Evolutionary conservation across 1,139 yeast genomes (phyloP).

Genomic region (Ogataea hybrid): DNA sequence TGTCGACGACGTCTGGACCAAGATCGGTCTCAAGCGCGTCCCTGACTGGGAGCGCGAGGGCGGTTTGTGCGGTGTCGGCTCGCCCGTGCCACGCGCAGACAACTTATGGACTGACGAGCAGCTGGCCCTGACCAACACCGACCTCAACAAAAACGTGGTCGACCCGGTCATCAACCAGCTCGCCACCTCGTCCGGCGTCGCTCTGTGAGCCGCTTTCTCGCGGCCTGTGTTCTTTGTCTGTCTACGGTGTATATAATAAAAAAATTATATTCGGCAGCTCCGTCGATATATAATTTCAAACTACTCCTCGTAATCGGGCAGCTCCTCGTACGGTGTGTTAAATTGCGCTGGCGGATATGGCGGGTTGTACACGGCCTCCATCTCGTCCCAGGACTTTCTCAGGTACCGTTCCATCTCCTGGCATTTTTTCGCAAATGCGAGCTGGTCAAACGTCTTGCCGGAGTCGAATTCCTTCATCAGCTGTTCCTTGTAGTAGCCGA

Average conservation of each 20-base stretch:
- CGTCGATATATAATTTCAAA: no score
- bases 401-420: slow-evolving; percentile 28
- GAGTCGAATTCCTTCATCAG: slow-evolving; percentile 19
- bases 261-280: neutral
- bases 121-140: slow-evolving; percentile 56
- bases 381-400: slow-evolving; percentile 27
- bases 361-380: slow-evolving; percentile 31
- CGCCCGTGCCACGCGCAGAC: slow-evolving; percentile 38
- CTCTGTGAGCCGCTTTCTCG: slow-evolving; percentile 21
- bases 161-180: slow-evolving; percentile 59
- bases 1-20: slow-evolving; percentile 75
- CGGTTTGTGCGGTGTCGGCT: slow-evolving; percentile 89
- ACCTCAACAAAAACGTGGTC: slow-evolving; percentile 62
- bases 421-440: slow-evolving; percentile 24
- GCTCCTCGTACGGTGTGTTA: slow-evolving; percentile 24
- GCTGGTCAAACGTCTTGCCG: slow-evolving; percentile 29
- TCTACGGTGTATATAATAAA: neutral
- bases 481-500: slow-evolving; percentile 31
- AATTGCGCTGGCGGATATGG: slow-evolving; percentile 31
- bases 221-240: slow-evolving; percentile 7
- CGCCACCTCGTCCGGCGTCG: slow-evolving; percentile 69
- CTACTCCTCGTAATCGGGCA: slow-evolving; percentile 14
- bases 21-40: slow-evolving; percentile 71
- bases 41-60: slow-evolving; percentile 77
- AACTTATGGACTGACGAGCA: slow-evolving; percentile 87